Conservation (phyloP, 2,329 filamentous ascomycete genomes). For the Myriosclerotinia scirpicola region DNA sequence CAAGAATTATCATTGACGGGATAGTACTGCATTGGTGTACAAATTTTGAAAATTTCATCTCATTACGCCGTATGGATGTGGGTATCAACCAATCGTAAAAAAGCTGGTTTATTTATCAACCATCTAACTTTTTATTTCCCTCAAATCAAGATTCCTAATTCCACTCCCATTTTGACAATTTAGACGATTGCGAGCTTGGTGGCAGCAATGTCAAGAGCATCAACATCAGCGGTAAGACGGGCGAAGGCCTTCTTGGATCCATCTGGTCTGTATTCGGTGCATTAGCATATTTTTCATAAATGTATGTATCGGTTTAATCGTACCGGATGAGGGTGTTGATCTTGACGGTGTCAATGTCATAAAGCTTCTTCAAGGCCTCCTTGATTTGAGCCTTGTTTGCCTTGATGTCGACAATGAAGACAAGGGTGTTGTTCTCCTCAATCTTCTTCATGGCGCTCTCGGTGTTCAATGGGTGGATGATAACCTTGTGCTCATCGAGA, state of each 20-base stretch:
- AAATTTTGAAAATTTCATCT: conserved; percentile 35
- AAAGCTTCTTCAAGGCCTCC: conserved; percentile 96
- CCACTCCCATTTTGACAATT: conserved; percentile 50
- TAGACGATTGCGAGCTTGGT: conserved; percentile 99
- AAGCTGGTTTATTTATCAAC: conserved; percentile 11
- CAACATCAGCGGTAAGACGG: conserved; percentile 91
- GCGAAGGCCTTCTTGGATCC: conserved; percentile 99
- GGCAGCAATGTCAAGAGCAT: conserved; percentile 98
- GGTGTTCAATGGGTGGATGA: conserved; percentile 98
- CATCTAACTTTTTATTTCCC: conserved; percentile 27
- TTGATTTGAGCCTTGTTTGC: conserved; percentile 99
- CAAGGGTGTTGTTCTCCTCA: conserved; percentile 99
- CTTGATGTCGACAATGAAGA: conserved; percentile 96
- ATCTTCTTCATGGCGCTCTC: conserved; percentile 99
- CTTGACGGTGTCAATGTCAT: conserved; percentile 97
- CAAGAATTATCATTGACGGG: conserved; percentile 25
- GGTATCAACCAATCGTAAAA: conserved; percentile 31
- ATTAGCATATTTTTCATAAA: conserved; percentile 28
- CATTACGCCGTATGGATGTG: conserved; percentile 41
- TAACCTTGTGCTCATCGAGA: conserved; percentile 96
- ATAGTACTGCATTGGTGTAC: conserved; percentile 25
- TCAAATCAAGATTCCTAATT: conserved; percentile 42
- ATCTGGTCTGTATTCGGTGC: conserved; percentile 65
- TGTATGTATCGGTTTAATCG: conserved; percentile 36
- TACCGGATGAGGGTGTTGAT: conserved; percentile 99